Conservation (phyloP, 2,329 filamentous ascomycete species). For the Aspergillus flavus region DNA sequence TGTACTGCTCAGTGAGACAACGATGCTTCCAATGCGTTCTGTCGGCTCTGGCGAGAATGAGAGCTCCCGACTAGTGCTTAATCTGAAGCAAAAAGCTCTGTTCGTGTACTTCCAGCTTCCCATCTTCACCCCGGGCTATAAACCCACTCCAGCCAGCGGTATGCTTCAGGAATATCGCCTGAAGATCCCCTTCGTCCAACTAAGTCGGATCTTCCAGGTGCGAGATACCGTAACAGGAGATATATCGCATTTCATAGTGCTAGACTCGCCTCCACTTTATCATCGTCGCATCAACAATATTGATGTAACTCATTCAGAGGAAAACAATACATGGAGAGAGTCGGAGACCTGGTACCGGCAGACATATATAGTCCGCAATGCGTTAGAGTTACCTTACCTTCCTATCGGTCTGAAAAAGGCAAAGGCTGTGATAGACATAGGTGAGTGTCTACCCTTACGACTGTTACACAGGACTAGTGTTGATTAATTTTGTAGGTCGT, state of each 20-base stretch:
- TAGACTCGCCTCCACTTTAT: conserved; percentile 50
- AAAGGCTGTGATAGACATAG: conserved; percentile 61
- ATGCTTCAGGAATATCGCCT: conserved; percentile 43
- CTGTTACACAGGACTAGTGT: not conserved
- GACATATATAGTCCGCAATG: conserved; percentile 60
- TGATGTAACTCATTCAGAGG: conserved; percentile 45
- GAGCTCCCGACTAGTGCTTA: conserved; percentile 41
- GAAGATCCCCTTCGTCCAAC: conserved; percentile 48
- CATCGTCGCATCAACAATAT: conserved; percentile 42
- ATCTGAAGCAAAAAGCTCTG: conserved; percentile 49
- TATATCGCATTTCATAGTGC: conserved; percentile 39
- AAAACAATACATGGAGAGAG: conserved; percentile 54
- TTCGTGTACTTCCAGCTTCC: conserved; percentile 48
- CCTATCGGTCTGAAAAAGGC: conserved; percentile 53
- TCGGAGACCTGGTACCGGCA: conserved; percentile 64
- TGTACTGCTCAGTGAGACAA: conserved; percentile 54
- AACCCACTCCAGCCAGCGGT: not conserved
- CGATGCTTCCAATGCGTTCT: conserved; percentile 63
- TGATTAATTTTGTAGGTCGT: conserved; percentile 45
- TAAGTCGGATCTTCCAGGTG: conserved; percentile 43
- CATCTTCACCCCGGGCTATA: conserved; percentile 23
- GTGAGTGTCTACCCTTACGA: conserved; percentile 34
- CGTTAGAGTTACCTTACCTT: conserved; percentile 34
- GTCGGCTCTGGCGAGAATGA: conserved; percentile 27
- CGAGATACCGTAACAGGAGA: conserved; percentile 18